phyloP scores from a whole-genome alignment of 306 rosid species.

The Cicer arietinum region DNA sequence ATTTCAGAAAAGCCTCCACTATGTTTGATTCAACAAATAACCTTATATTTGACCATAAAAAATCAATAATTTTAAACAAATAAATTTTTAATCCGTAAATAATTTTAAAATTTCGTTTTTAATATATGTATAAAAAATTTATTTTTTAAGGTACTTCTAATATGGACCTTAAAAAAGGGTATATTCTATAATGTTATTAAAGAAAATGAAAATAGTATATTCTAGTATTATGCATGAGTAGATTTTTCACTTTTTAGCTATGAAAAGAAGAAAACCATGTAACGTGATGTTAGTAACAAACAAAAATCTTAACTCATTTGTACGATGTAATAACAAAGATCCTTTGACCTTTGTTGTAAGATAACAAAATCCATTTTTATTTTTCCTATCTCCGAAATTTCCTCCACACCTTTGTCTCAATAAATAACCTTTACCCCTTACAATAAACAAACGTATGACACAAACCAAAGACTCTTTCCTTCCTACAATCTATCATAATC shows the following conservation, averaged over 20 bases:
- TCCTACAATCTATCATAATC: slow-evolving; percentile 51
- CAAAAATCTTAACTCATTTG: slow-evolving; percentile 17
- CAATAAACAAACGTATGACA: slow-evolving; percentile 18
- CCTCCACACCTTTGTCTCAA: slow-evolving; percentile 51
- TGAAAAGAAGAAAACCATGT: slow-evolving; percentile 15
- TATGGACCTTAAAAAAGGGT: no score
- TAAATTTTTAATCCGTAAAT: no score
- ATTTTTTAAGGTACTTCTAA: no score
- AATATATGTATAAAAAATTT: no score
- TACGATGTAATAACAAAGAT: slow-evolving; percentile 8
- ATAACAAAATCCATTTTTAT: slow-evolving; percentile 38
- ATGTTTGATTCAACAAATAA: not conserved
- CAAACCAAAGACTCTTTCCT: slow-evolving; percentile 43
- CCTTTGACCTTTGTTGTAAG: not conserved
- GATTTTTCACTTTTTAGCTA: not conserved
- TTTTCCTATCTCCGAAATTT: slow-evolving; percentile 39
- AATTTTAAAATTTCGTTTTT: no score
- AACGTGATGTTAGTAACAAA: not conserved
- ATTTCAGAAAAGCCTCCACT: not conserved
- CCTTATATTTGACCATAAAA: not conserved
- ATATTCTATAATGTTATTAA: no score
- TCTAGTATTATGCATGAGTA: not conserved
- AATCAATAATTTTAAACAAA: no score
- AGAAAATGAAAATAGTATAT: no score
- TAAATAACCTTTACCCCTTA: not conserved